Base-by-base conservation (phyloP, 305 asterid species). In the Salvia sclarea region DNA sequence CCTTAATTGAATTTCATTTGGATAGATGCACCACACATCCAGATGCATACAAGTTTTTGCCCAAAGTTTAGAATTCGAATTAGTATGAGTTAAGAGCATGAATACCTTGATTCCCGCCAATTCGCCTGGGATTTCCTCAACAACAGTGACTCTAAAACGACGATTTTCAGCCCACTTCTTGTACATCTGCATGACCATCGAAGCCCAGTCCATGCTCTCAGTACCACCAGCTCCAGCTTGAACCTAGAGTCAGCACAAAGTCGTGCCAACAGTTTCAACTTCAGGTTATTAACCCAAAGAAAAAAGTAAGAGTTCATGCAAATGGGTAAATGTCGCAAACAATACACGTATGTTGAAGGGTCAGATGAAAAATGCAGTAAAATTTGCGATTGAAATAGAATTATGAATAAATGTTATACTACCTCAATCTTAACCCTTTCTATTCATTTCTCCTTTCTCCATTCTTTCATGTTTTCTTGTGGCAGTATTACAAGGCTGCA, bases 211-310 rank as follows among this genome's bases (percentile, higher is more conserved):
- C 95, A 86, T 87, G 87, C 98, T 91, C 89, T 94, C 99, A 22
- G 99, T 94, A 66, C 98, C 99, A 66, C 99, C 99, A 68, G 99
- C 98, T 76, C 99, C 97, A 74, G 96, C 93, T 85, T 94, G 99
- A 75, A 89, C 99, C 98, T 93, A 64, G 64, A 69, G 14, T 70
- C 38, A 18, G 54, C 38, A 38, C 35, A 20, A 33, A n/a, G 66
- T 37, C 10, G 68, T 12, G 45, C 30, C 31, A 61, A 28, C 71
- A 69, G 13, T 25, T 45, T 17, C 25, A 33, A 68, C 37, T 65
- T 41, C 49, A 61, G 30, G 4, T 25, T 25, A 25, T 25, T 1
- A 25, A 40, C 12, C 31, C 13, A 66, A 35, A 6, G 17, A 38
- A 12, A n/a, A 41, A 3, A 53, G 16, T 6, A 24, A n/a, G 40